phyloP scores from a whole-genome alignment of 345 rosid genomes.

The Lumnitzera racemosa region DNA sequence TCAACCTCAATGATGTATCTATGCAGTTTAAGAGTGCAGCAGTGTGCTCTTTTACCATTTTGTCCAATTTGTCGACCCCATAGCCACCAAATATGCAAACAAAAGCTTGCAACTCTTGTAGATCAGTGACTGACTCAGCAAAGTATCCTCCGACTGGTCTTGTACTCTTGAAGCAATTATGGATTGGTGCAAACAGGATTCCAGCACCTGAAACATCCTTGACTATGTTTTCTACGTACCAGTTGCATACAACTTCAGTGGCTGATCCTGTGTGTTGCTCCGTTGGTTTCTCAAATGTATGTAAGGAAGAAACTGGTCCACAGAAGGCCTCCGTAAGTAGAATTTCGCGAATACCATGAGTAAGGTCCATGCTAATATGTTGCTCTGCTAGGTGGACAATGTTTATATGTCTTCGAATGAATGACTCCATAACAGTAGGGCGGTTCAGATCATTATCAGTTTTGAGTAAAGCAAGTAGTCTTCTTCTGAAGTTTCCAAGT shows the following conservation, averaged over 20 bases:
- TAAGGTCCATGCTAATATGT: conserved; percentile 98
- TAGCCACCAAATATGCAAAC: conserved; percentile 89
- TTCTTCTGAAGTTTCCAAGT: conserved; percentile 90
- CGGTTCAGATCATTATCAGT: conserved; percentile 96
- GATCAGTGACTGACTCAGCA: conserved; percentile 96
- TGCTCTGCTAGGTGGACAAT: conserved; percentile 95
- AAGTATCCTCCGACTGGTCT: conserved; percentile 99
- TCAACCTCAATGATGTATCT: conserved; percentile 82
- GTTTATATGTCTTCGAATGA: conserved; percentile 78
- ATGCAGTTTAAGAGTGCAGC: conserved; percentile 93
- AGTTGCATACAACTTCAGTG: conserved; percentile 84
- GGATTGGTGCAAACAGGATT: conserved; percentile 87
- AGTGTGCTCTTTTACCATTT: conserved; percentile 93
- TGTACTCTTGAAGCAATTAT: conserved; percentile 88
- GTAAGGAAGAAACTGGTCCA: conserved; percentile 84
- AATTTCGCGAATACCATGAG: conserved; percentile 88
- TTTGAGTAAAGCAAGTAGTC: conserved; percentile 73
- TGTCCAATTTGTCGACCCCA: conserved; percentile 87
- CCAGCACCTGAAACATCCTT: conserved; percentile 94
- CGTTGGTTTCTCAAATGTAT: conserved; percentile 58
- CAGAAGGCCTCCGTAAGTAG: conserved; percentile 81
- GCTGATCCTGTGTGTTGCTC: conserved; percentile 84
- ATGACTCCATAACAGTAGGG: conserved; percentile 82
- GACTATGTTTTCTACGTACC: conserved; percentile 97
- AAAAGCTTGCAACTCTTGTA: conserved; percentile 75